Evolutionary conservation across 768 basidiomycete species (phyloP), one percentile per base, ranked within the genome.

Genomic region (Mycena epipterygia): DNA sequence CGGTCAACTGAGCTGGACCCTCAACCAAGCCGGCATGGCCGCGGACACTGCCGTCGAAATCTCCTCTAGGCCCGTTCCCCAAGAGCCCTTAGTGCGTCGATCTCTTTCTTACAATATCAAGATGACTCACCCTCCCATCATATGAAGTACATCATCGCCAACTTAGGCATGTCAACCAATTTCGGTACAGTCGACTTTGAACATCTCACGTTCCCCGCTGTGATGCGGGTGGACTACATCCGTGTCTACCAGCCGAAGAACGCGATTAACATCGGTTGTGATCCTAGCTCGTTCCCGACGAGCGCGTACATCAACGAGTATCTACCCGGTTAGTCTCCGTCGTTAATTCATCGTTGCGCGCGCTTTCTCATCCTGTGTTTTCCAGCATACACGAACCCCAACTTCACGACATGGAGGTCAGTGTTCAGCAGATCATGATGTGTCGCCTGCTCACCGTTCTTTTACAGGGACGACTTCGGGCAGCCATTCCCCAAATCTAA

Each of bases 171-270:
- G 81, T 96, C 95, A 5, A 81, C 84, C 61, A 94, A 93, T 79
- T 98, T 98, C 13, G 88, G 87, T 30, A 66, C 79, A 5, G 89
- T 96, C 58, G 92, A 98, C 81, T 85, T 94, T 57, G 80, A 87
- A 21, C 84, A 92, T 67, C 82, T 97, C 25, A 83, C 81, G 21
- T 96, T 95, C 82, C 95, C 96, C 11, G 80, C 90, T 5, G 83
- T 76, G 3, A 91, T 98, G 94, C 84, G 83, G 55, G 84, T 39
- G 46, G 95, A 98, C 78, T 98, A 92, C 83, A 89, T 98, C 63
- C 89, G 97, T 27, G 94, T 99, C 11, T 99, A 98, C 80, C 97
- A 98, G 78, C 89, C 89, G 3, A 83, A 86, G 76, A 79, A 89
- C 70, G 77, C 86, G 33, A 85, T 89, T 66, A 97, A 96, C 78